These are phyloP conservation scores for Striga asiatica DNA, from an alignment of 257 asterid species.

Conservation along the genomic window DNA sequence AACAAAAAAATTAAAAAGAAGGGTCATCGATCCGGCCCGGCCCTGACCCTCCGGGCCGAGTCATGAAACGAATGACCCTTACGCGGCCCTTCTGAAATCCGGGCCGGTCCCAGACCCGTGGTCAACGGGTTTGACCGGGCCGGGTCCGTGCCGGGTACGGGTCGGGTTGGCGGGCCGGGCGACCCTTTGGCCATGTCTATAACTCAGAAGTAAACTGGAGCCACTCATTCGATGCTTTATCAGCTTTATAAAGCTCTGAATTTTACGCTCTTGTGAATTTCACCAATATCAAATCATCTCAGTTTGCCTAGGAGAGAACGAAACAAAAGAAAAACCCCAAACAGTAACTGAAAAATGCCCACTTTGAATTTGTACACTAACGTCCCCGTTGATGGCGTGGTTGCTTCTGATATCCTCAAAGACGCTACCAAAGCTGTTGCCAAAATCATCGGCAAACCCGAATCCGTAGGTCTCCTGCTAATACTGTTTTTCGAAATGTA, in stretches of 20 bases:
- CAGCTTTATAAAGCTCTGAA: neutral
- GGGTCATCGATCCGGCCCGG: no score
- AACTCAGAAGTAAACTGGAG: no score
- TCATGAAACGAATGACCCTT: no score
- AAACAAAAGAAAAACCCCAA: neutral
- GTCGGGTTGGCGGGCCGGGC: no score
- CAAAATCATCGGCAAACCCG: conserved; percentile 83
- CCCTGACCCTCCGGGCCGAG: no score
- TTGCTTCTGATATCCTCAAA: conserved; percentile 83
- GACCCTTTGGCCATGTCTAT: no score
- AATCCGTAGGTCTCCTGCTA: conserved; percentile 41
- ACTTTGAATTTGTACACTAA: conserved; percentile 76
- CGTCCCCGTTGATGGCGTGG: conserved; percentile 82
- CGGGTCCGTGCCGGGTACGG: no score
- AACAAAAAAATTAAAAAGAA: no score
- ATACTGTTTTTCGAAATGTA: neutral
- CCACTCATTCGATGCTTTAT: neutral
- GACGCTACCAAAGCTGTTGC: conserved; percentile 97
- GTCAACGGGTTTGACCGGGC: no score
- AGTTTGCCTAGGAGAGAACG: neutral
- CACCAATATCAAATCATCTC: no score
- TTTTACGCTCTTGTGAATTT: neutral
- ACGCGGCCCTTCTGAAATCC: no score
- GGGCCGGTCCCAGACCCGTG: no score
- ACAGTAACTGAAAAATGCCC: conserved; percentile 41